Percentiles rank a stretch among this genome's conserved stretches.
These are phyloP conservation scores for Arthrobotrys entomopaga DNA, from an alignment of 2,329 filamentous ascomycete species.

Conservation along the genomic window DNA sequence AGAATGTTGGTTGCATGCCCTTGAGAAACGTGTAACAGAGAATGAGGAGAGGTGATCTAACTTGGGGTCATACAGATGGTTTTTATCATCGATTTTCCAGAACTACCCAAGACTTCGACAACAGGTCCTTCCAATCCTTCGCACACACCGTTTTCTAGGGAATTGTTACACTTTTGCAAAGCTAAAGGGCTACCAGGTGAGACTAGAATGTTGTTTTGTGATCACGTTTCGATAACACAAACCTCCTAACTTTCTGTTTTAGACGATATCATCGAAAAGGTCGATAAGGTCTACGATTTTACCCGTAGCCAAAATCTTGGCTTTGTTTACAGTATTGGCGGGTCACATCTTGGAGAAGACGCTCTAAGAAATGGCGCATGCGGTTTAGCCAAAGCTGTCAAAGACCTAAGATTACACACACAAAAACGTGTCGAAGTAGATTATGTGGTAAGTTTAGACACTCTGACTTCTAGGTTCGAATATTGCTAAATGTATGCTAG, in stretches of 20 bases:
- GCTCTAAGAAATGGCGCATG: conserved; percentile 72
- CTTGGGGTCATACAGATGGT: conserved; percentile 68
- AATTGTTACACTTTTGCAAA: conserved; percentile 58
- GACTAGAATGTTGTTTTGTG: conserved; percentile 2
- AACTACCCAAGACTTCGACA: conserved; percentile 61
- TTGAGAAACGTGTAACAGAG: conserved; percentile 44
- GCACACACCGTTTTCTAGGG: conserved; percentile 57
- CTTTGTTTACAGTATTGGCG: conserved; percentile 83
- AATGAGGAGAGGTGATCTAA: conserved; percentile 32
- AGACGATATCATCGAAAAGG: conserved; percentile 70
- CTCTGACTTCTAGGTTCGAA: conserved; percentile 5
- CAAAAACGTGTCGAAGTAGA: conserved; percentile 73
- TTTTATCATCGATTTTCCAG: conserved; percentile 91
- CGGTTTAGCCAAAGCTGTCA: conserved; percentile 76
- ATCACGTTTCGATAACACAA: not conserved
- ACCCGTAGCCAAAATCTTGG: conserved; percentile 74
- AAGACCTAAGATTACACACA: conserved; percentile 71
- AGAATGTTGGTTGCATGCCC: conserved; percentile 71
- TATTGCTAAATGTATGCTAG: conserved; percentile 62
- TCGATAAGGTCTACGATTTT: conserved; percentile 84
- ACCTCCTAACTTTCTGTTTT: not conserved
- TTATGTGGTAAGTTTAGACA: conserved; percentile 70
- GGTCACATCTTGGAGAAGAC: conserved; percentile 67
- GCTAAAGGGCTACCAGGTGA: conserved; percentile 56
- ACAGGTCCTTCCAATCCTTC: conserved; percentile 46